These are phyloP conservation scores for Colletotrichum eremochloae DNA, from an alignment of 2,329 filamentous ascomycete species.

Conservation along the genomic window DNA sequence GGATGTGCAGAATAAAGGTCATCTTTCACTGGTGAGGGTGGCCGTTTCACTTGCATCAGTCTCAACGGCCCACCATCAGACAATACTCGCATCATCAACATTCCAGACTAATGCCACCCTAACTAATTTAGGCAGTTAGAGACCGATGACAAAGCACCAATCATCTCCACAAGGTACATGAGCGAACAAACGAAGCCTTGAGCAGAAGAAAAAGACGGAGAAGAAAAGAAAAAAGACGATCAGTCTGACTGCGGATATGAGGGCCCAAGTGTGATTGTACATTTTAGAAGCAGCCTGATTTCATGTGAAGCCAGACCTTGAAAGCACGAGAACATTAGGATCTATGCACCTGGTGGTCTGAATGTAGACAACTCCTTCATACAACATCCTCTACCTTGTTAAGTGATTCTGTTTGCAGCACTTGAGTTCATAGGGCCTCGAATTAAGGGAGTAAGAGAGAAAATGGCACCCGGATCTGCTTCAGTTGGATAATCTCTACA, in stretches of 20 bases:
- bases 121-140: neutral
- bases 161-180: neutral
- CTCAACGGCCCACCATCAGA: slow-evolving; percentile 11
- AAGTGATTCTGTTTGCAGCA: neutral
- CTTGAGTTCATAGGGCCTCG: neutral
- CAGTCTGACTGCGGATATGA: neutral
- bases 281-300: neutral
- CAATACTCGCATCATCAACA: slow-evolving; percentile 21
- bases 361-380: neutral
- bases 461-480: neutral
- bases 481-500: neutral
- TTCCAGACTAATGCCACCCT: slow-evolving; percentile 15
- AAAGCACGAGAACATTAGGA: neutral
- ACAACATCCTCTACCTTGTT: accelerated
- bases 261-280: neutral
- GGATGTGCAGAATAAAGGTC: neutral
- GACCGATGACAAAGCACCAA: slow-evolving; percentile 2
- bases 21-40: neutral
- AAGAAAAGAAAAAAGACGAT: neutral
- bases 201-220: neutral
- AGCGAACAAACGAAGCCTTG: neutral
- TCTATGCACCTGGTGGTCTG: neutral
- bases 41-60: neutral
- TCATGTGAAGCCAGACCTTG: neutral
- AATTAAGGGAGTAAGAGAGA: neutral